These are phyloP conservation scores for Boeremia lycopersici DNA, from an alignment of 2,329 filamentous ascomycete species.

Conservation along the genomic window DNA sequence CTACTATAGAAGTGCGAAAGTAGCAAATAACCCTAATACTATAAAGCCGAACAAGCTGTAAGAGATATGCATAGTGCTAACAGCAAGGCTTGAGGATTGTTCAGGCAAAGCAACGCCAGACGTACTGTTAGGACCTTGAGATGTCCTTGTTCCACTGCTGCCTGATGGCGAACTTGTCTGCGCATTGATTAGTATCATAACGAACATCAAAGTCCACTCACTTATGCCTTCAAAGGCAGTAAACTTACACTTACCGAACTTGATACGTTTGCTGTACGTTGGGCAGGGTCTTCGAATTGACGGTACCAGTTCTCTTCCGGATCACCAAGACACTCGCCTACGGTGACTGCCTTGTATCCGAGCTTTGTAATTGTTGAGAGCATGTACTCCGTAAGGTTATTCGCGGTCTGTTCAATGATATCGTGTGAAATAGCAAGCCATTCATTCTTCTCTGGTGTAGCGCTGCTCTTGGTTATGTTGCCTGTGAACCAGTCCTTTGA, in stretches of 20 bases:
- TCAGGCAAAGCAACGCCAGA: not conserved
- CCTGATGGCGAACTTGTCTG: not conserved
- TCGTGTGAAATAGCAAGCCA: conserved; percentile 60
- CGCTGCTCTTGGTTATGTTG: conserved; percentile 3
- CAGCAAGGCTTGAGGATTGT: not conserved
- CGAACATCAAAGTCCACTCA: no score
- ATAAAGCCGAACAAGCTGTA: not conserved
- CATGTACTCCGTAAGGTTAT: conserved; percentile 48
- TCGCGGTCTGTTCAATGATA: conserved; percentile 51
- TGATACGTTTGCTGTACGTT: conserved; percentile 1
- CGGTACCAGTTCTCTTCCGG: conserved; percentile 54
- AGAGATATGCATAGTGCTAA: not conserved
- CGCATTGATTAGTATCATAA: not conserved
- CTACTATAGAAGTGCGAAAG: no score
- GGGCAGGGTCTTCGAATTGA: conserved; percentile 11
- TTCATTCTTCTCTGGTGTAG: conserved; percentile 22
- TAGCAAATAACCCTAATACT: no score
- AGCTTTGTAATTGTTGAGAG: conserved; percentile 42
- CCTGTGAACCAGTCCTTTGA: conserved; percentile 18
- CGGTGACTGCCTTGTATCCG: conserved; percentile 49
- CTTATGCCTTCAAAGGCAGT: not conserved
- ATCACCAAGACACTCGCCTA: conserved; percentile 53
- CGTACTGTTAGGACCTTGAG: not conserved
- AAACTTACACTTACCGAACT: not conserved
- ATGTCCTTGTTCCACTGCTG: not conserved